Evolutionary conservation across 1,139 yeast genomes (phyloP).

Genomic region (Suhomyces terraborum): DNA sequence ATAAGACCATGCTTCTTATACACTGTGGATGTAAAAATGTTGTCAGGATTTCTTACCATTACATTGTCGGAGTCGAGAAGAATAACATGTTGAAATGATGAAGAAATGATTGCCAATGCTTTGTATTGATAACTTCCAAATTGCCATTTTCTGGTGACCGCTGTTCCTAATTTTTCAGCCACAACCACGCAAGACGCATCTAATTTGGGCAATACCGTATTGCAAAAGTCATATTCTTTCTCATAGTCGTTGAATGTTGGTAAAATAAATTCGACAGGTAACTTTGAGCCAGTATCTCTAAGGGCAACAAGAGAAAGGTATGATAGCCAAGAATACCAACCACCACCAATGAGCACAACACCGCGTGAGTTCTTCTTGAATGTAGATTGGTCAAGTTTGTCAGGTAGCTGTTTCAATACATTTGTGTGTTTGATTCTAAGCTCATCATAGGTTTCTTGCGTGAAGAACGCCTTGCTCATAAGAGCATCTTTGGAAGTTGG

Average conservation of each 20-base stretch:
- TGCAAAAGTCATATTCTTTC: conserved; percentile 20
- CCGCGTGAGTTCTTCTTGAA: conserved; percentile 33
- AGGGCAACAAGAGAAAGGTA: conserved; percentile 37
- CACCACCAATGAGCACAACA: conserved; percentile 42
- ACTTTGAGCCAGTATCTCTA: conserved; percentile 36
- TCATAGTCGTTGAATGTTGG: conserved; percentile 36
- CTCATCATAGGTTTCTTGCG: conserved; percentile 26
- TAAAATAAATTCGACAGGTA: conserved; percentile 41
- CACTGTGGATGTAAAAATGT: conserved; percentile 54
- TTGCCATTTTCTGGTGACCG: conserved; percentile 35
- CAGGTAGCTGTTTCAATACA: conserved; percentile 30
- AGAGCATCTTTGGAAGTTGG: conserved; percentile 30
- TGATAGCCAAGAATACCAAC: conserved; percentile 40
- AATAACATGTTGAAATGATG: conserved; percentile 44
- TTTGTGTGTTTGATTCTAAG: conserved; percentile 28
- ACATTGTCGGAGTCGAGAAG: conserved; percentile 47
- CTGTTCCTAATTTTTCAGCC: conserved; percentile 38
- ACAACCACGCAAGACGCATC: conserved; percentile 24
- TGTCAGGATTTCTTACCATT: conserved; percentile 38
- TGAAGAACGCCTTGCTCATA: conserved; percentile 31
- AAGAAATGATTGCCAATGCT: conserved; percentile 40
- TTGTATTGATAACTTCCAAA: conserved; percentile 43
- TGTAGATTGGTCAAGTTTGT: conserved; percentile 24
- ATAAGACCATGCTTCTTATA: conserved; percentile 59
- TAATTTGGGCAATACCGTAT: conserved; percentile 16